Evolutionary conservation across 2,329 filamentous ascomycete genomes (phyloP), one percentile per base, ranked within the genome.

Genomic region (Sarocladium kiliense): DNA sequence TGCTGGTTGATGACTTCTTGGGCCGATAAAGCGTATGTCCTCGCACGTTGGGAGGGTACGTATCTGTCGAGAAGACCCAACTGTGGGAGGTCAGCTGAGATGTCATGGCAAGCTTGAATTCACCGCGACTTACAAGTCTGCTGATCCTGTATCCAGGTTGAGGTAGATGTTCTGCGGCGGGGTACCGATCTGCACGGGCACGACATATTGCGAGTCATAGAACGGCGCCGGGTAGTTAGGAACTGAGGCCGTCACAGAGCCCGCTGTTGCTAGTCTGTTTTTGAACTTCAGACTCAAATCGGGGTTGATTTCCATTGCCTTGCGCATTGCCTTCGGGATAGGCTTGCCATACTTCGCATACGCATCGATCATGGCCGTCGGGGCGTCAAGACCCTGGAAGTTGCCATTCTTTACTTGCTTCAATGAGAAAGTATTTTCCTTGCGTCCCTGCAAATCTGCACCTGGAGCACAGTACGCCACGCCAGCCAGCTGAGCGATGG

Each of bases 21-120:
- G 81, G 80, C 41, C 75, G 72, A 69, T 89, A 89, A 61, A 82
- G 66, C 37, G 69, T 64, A 62, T 88, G 85, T 3, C 80, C 80
- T 0, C 60, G 60, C 45, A 77, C 71, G 55, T 80, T 66, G 5
- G 68, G 66, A 2, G 68, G 58, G 4, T 79, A 66, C 14, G 85
- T 79, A 23, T 84, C 74, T 18, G 74, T 75, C 0, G 85, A 87
- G 69, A 86, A 88, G 39, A 85, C 81, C 86, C 87, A 89, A 71
- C 88, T 79, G n/a, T 0, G 1, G 2, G 36, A 77, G 69, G 54
- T 62, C 32, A 61, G 53, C 55, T 11, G 5, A 44, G 39, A 21
- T 9, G 19, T n/a, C 16, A 49, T 59, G 23, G n/a, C n/a, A n/a
- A 12, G 6, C 5, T 19, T 3, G 11, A 1, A 27, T 4, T 7